Evolutionary conservation across 495 filamentous ascomycete species (phyloP), one percentile per base, ranked within the genome.

Genomic region (Neurospora pannonica): DNA sequence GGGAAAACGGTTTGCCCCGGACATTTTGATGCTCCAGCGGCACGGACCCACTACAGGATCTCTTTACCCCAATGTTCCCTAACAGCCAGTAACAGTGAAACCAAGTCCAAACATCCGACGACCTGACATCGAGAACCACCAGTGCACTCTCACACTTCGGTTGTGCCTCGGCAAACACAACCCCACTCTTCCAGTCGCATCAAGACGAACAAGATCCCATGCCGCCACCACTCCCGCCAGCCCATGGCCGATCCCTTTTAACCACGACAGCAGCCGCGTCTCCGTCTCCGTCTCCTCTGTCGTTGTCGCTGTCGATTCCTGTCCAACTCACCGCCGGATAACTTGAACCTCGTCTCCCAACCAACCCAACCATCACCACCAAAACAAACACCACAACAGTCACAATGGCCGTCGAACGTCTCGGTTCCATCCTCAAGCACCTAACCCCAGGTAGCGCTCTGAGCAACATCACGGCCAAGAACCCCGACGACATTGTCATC

Each of bases 401-500:
- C 42, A 46, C 42, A 76, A 98, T 97, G 95, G 92, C 94, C 70
- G 87, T 89, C 67, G 92, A 97, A 85, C 89, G 95, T 82, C 89
- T 98, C 48, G 92, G 85, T 78, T 95, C 92, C 40, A 92, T 98
- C 76, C 87, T 97, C 79, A 94, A 89, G 85, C 95, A 98, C 80
- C 86, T 98, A 77, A 90, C 91, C 73, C 92, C 92, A 21, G 86
- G 85, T 73, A 91, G 86, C 74, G 88, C 90, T 74, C 77, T 98
- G 70, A 86, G 54, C 62, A 71, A 71, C 78, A 98, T 95, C 82
- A 96, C 93, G 28, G 91, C 93, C 74, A 95, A 98, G 86, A 97
- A 95, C 82, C 90, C 95, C 74, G 96, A 99, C 83, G 96, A 99
- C 88, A 88, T 98, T 21, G 96, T 99, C 75, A 96, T 99, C 77